phyloP scores from a whole-genome alignment of 768 basidiomycete genomes.

The Cantharellus anzutake region DNA sequence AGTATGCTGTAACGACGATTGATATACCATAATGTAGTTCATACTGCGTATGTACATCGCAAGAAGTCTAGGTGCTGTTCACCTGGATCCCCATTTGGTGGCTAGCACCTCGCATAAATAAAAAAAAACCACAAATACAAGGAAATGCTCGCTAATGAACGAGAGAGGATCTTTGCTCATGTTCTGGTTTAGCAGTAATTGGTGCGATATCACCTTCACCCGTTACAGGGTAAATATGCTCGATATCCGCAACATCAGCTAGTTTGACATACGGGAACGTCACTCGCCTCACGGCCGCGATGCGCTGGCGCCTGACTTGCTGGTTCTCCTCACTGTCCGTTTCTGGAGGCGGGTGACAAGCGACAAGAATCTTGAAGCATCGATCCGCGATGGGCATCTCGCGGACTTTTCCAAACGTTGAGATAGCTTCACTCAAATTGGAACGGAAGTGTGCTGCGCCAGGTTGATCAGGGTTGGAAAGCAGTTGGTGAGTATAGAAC shows the following conservation, averaged over 20 bases:
- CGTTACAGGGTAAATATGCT: neutral
- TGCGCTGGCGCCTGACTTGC: neutral
- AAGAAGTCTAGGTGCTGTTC: neutral
- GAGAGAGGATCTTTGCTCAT: neutral
- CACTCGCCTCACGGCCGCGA: neutral
- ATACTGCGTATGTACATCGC: no score
- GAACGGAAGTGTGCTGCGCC: neutral
- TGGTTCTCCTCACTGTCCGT: neutral
- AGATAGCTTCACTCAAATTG: neutral
- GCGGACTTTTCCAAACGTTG: neutral
- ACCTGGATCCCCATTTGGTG: neutral
- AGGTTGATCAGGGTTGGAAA: neutral
- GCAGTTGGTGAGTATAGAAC: neutral
- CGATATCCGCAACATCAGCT: neutral
- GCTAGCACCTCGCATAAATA: no score
- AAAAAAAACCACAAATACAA: neutral
- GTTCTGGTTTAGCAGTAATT: neutral
- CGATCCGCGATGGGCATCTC: neutral
- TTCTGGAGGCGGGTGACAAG: neutral
- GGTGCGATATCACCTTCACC: neutral
- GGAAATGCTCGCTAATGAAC: neutral
- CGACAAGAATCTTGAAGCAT: neutral
- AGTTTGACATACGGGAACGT: neutral
- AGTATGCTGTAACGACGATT: neutral
- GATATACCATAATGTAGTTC: neutral